Percentiles rank a stretch among this genome's conserved stretches.
Evolutionary conservation across 306 rosid genomes (phyloP).

Genomic region (Prunus fruticosa): DNA sequence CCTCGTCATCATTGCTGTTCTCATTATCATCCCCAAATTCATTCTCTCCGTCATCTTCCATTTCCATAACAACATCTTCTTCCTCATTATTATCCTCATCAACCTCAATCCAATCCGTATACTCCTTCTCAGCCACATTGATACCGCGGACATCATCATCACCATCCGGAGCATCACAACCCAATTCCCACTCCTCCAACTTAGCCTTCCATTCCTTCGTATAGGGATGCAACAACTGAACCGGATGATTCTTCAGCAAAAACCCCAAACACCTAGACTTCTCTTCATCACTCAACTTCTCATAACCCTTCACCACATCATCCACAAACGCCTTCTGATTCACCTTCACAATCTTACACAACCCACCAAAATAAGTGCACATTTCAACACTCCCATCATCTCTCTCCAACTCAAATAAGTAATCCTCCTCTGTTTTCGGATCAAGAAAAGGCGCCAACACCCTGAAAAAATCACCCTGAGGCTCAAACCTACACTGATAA

Average conservation of each 20-base stretch:
- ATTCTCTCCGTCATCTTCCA: conserved; percentile 34
- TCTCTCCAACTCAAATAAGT: conserved; percentile 51
- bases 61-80: conserved; percentile 37
- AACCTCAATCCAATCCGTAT: conserved; percentile 80
- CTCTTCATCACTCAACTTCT: conserved; percentile 74
- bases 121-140: conserved; percentile 47
- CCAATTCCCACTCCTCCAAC: conserved; percentile 90
- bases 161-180: conserved; percentile 93
- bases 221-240: conserved; percentile 74
- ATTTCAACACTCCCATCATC: conserved; percentile 69
- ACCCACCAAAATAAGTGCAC: conserved; percentile 77
- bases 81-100: conserved; percentile 21
- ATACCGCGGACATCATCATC: conserved; percentile 32
- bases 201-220: conserved; percentile 95
- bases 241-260: conserved; percentile 73
- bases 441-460: conserved; percentile 66
- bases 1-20: background rate
- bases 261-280: conserved; percentile 81
- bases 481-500: conserved; percentile 84
- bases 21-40: conserved; percentile 1
- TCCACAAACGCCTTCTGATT: conserved; percentile 89
- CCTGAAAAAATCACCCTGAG: conserved; percentile 63
- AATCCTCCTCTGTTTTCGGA: conserved; percentile 67
- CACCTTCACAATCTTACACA: conserved; percentile 79
- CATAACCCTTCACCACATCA: conserved; percentile 80